Evolutionary conservation across 352 stramenopile species (phyloP).

Genomic region (Pilasporangium apinafurcum): DNA sequence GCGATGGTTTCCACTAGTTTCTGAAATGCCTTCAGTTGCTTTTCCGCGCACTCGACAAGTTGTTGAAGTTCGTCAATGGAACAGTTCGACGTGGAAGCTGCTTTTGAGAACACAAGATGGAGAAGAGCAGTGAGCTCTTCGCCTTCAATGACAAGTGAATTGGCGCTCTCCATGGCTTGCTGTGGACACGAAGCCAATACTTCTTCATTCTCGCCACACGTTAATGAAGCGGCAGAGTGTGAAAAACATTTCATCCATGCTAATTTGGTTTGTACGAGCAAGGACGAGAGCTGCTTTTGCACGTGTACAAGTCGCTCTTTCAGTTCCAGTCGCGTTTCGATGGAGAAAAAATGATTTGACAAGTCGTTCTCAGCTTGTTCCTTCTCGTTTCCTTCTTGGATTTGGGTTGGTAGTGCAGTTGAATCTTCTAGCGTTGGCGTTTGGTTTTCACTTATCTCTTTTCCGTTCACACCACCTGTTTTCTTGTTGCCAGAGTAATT

Average conservation of each 20-base stretch:
- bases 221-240: no score
- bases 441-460: no score
- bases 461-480: no score
- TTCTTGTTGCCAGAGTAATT: neutral
- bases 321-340: constrained; percentile 52
- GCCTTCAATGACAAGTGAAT: constrained; percentile 32
- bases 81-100: constrained; percentile 13
- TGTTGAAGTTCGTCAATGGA: constrained; percentile 39
- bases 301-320: constrained; percentile 30
- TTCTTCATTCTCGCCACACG: no score
- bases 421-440: no score
- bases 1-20: constrained; percentile 22
- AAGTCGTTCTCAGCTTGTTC: constrained; percentile 7
- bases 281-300: constrained; percentile 23
- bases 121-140: constrained; percentile 32
- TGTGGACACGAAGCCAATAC: no score
- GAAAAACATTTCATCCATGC: constrained; percentile 61
- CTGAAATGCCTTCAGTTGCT: constrained; percentile 29
- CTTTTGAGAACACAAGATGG: constrained; percentile 29
- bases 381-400: no score
- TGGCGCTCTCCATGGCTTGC: constrained; percentile 3
- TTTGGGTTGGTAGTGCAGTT: no score
- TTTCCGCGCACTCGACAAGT: constrained; percentile 32
- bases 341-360: constrained; percentile 41
- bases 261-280: constrained; percentile 49